Evolutionary conservation across 139 green algal genomes (phyloP).

Genomic region (Nannochloris sp.): DNA sequence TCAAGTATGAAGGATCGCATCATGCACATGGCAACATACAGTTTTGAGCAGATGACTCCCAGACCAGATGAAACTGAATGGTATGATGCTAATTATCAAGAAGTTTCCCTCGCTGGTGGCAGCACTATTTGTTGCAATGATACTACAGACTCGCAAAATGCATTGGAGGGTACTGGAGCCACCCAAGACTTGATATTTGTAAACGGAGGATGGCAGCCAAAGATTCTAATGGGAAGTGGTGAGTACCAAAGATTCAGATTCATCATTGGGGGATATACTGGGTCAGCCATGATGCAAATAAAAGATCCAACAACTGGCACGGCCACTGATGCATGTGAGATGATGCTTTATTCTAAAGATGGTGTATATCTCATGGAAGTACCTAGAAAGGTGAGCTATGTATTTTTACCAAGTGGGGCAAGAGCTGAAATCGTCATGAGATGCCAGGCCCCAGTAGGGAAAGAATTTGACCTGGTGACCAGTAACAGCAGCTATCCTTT

Average conservation of each 20-base stretch:
- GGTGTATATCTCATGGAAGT: not conserved
- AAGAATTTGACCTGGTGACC: not conserved
- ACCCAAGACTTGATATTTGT: not conserved
- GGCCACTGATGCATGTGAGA: not conserved
- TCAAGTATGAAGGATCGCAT: conserved; percentile 2
- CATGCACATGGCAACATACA: not conserved
- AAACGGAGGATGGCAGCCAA: not conserved
- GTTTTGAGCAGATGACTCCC: not conserved
- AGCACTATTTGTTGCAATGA: not conserved
- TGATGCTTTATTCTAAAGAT: not conserved
- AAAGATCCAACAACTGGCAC: not conserved
- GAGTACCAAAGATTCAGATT: not conserved
- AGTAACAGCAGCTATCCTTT: not conserved
- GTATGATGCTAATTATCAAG: conserved; percentile 3
- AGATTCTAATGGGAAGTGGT: not conserved
- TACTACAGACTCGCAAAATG: not conserved
- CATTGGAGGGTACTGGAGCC: not conserved
- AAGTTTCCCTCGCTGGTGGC: not conserved
- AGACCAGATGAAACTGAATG: not conserved
- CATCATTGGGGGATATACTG: not conserved
- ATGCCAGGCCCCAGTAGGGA: not conserved
- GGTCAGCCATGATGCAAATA: not conserved
- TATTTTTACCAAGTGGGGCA: not conserved
- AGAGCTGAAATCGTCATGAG: not conserved
- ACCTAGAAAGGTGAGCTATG: not conserved